Percentiles rank a stretch among this genome's conserved stretches.
Evolutionary conservation across 495 filamentous ascomycete genomes (phyloP).

Genomic region (Arthonia radiata): DNA sequence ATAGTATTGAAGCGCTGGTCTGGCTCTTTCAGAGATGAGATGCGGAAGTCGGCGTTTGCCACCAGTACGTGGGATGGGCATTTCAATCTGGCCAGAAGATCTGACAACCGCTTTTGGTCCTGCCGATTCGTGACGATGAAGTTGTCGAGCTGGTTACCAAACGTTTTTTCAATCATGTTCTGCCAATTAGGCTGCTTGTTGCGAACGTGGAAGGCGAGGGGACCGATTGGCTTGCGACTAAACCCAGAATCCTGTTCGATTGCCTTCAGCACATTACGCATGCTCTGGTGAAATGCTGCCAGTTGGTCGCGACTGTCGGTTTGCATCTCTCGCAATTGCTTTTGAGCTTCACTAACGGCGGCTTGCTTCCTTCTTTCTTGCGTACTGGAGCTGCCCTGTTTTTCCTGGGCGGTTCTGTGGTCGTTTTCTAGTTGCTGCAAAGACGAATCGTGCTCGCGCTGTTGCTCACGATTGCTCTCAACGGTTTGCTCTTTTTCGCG

Average conservation of each 20-base stretch:
- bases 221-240: constrained; percentile 45
- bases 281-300: constrained; percentile 11
- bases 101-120: constrained; percentile 37
- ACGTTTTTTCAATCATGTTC: constrained; percentile 46
- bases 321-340: too few relatives aligned
- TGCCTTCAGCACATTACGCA: constrained; percentile 17
- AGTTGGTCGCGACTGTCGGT: constrained; percentile 19
- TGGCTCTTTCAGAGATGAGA: constrained; percentile 42
- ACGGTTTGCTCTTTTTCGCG: too few relatives aligned
- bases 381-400: too few relatives aligned
- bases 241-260: constrained; percentile 18
- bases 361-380: too few relatives aligned
- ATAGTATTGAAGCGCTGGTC: constrained; percentile 47
- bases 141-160: constrained; percentile 36
- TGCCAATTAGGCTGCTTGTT: constrained; percentile 65
- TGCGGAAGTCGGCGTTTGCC: constrained; percentile 10
- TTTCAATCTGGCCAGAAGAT: constrained; percentile 32
- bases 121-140: constrained; percentile 59
- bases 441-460: too few relatives aligned
- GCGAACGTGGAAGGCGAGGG: constrained; percentile 50
- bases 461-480: too few relatives aligned
- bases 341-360: too few relatives aligned
- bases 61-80: constrained; percentile 10
- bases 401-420: constrained; percentile 14
- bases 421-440: neutral